Percentiles rank a stretch among this genome's conserved stretches.
Evolutionary conservation across 441 rosid species (phyloP).

Genomic region (Codiaeum variegatum): DNA sequence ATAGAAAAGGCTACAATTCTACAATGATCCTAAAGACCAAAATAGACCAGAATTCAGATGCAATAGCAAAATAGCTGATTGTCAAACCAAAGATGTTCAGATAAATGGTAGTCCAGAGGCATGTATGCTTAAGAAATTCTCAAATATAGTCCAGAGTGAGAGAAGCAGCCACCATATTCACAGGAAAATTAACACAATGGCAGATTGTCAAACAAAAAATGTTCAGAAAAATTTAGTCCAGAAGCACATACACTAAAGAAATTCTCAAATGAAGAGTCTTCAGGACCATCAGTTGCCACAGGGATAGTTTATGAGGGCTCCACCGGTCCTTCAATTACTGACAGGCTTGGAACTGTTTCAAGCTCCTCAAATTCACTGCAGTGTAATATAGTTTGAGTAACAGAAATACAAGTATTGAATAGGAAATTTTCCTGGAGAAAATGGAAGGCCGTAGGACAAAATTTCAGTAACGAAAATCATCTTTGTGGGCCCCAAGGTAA

Average conservation of each 20-base stretch:
- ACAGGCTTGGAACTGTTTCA: constrained; percentile 57
- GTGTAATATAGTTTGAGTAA: constrained; percentile 1
- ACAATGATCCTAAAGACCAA: background rate
- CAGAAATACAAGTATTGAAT: background rate
- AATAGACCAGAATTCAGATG: background rate
- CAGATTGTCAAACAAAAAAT: background rate
- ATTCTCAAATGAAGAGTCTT: constrained; percentile 54
- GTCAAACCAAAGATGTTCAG: background rate
- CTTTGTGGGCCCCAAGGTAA: background rate
- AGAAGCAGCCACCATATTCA: no score
- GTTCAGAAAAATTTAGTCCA: background rate
- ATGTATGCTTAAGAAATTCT: constrained; percentile 57
- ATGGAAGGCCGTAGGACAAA: background rate
- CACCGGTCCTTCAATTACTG: constrained; percentile 55
- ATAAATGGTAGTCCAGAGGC: background rate
- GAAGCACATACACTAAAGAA: constrained; percentile 48
- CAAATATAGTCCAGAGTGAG: no score
- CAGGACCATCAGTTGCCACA: constrained; percentile 37
- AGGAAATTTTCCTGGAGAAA: background rate
- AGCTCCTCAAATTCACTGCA: constrained; percentile 69
- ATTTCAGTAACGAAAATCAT: background rate
- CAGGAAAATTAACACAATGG: background rate
- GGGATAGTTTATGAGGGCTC: constrained; percentile 48
- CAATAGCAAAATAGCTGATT: background rate
- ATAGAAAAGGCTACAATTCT: background rate